Percentiles rank a stretch among this genome's conserved stretches.
These are phyloP conservation scores for Aspergillus sclerotioniger DNA, from an alignment of 495 filamentous ascomycete genomes.

Conservation along the genomic window DNA sequence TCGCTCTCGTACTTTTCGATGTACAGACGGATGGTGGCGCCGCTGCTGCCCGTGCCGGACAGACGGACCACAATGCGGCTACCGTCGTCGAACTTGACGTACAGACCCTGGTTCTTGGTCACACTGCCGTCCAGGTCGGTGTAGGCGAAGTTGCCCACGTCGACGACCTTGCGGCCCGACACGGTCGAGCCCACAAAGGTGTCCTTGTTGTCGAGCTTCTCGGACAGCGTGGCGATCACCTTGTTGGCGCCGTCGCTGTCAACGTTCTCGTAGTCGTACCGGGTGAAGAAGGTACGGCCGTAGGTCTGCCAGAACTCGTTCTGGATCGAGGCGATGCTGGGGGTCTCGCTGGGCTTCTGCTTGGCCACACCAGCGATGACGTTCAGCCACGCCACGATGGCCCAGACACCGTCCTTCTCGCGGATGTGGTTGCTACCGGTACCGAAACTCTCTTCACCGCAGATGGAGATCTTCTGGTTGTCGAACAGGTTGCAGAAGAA, in stretches of 20 bases:
- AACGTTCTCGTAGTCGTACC: conserved; percentile 96
- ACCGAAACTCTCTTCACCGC: conserved; percentile 96
- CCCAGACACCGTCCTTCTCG: conserved; percentile 98
- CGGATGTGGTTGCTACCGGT: conserved; percentile 99
- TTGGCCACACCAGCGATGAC: conserved; percentile 94
- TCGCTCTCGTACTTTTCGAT: conserved; percentile 89
- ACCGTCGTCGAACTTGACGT: conserved; percentile 90
- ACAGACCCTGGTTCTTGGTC: conserved; percentile 92
- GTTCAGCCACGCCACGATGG: conserved; percentile 95
- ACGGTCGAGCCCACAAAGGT: conserved; percentile 82
- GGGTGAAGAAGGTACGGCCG: conserved; percentile 97
- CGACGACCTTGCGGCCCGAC: conserved; percentile 74
- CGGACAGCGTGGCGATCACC: conserved; percentile 72
- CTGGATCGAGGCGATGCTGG: conserved; percentile 93
- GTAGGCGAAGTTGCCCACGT: conserved; percentile 95
- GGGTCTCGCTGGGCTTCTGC: conserved; percentile 66
- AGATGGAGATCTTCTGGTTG: conserved; percentile 96
- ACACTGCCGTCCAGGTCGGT: conserved; percentile 95
- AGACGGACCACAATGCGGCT: conserved; percentile 91
- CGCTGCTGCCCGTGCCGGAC: conserved; percentile 90
- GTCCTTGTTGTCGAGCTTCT: conserved; percentile 63
- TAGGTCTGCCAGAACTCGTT: conserved; percentile 96
- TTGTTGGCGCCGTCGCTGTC: conserved; percentile 87
- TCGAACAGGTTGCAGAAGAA: conserved; percentile 99
- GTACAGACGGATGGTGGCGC: conserved; percentile 94